Base-by-base conservation (phyloP, 2,329 filamentous ascomycete species). In the Myotisia sp. region DNA sequence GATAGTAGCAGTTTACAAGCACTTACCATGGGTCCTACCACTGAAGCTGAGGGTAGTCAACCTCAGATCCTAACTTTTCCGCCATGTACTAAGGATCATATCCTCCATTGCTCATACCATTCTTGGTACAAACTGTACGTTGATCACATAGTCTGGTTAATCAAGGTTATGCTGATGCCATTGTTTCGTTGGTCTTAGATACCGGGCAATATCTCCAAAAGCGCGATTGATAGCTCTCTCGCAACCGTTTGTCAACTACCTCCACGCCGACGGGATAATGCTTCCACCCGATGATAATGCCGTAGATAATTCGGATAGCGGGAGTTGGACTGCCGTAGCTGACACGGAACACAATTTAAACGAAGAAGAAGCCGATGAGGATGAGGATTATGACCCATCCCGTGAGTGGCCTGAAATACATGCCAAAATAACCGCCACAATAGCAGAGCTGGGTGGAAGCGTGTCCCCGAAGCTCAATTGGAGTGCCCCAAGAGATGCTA, bases 401-500 rank as follows among this genome's bases (percentile, higher is more conserved):
- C 51, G 52, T 19, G 55, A 63, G 30, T 77, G 73, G 73, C 55
- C 75, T 6, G 78, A 82, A 22, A 70, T 86, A 2, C 90, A 98
- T 56, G 64, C 74, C 28, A 59, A 70, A 37, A 84, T 98, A 54
- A 79, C 77, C 53, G 64, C 72, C 16, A 80, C 72, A 26, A 94
- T 98, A 42, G 59, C 66, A 8, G 79, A 86, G 47, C 70, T 95
- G 1, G 86, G 83, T 10, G 87, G 87, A 39, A 74, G 77, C 40
- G 86, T 93, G 6, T 77, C 80, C 2, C 90, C 90, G 1, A 98
- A 98, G 58, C 64, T 98, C 29, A 95, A 95, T 62, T 98, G 90
- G 90, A 94, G 86, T 4, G 78, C 85, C 3, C 90, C 90, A 3
- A 93, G 94, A 56, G 90, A 98, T 53, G 90, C 90, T 6, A 83